Percentiles rank a stretch among this genome's conserved stretches.
Conservation (phyloP, 176 grass and related monocot genomes). For the Avena sativa region DNA sequence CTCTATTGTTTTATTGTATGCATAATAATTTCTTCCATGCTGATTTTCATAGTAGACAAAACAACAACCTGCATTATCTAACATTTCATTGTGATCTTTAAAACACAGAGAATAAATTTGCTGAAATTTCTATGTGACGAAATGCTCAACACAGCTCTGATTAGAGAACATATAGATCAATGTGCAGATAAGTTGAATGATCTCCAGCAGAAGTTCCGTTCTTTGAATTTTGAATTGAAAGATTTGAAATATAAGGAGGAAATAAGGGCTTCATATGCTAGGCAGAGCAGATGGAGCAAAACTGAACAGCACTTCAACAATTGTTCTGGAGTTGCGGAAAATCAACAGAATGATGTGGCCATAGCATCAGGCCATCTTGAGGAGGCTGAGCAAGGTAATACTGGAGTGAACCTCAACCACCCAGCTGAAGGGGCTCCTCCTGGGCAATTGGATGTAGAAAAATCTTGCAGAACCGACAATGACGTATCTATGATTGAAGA, state of each 20-base stretch:
- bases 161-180: constrained; percentile 91
- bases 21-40: constrained; percentile 22
- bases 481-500: constrained; percentile 42
- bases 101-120: constrained; percentile 83
- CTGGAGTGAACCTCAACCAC: constrained; percentile 53
- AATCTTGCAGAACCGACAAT: constrained; percentile 39
- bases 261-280: constrained; percentile 43
- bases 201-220: constrained; percentile 81
- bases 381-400: constrained; percentile 49
- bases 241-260: constrained; percentile 83
- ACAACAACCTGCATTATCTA: constrained; percentile 39
- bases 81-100: constrained; percentile 47
- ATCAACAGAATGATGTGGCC: constrained; percentile 42
- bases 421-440: constrained; percentile 45
- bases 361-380: constrained; percentile 43
- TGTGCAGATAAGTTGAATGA: constrained; percentile 83
- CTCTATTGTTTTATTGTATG: constrained; percentile 12
- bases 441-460: constrained; percentile 39
- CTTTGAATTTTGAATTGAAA: constrained; percentile 73
- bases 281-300: constrained; percentile 58
- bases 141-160: constrained; percentile 83
- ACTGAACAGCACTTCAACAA: constrained; percentile 54
- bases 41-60: constrained; percentile 39
- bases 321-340: constrained; percentile 46
- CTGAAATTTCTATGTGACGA: constrained; percentile 97